Conservation (phyloP, 352 stramenopile genomes). For the Pythium vanterpoolii region DNA sequence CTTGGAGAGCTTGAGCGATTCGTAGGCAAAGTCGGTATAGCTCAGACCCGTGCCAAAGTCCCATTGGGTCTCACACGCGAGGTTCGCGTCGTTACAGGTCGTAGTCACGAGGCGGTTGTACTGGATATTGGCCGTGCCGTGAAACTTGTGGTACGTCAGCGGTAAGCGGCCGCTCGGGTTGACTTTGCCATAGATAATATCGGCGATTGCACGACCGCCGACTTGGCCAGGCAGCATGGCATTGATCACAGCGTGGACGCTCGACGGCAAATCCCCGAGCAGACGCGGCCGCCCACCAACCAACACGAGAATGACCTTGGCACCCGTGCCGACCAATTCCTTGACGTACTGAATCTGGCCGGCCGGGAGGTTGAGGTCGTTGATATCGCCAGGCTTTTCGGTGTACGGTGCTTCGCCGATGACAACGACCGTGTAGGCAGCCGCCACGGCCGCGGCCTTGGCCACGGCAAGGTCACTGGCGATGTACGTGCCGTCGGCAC, state of each 20-base stretch:
- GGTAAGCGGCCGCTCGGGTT: conserved; percentile 80
- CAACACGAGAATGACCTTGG: conserved; percentile 82
- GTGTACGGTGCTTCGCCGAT: conserved; percentile 78
- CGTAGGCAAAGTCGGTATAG: conserved; percentile 61
- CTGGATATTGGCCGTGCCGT: conserved; percentile 53
- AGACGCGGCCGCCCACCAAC: conserved; percentile 77
- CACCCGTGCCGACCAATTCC: conserved; percentile 51
- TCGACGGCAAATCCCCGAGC: conserved; percentile 47
- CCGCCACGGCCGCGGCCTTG: conserved; percentile 40
- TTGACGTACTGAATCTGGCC: conserved; percentile 77
- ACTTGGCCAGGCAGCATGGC: conserved; percentile 74
- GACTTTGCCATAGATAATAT: conserved; percentile 75
- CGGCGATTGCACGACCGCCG: conserved; percentile 78
- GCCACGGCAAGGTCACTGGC: conserved; percentile 43
- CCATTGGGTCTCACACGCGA: conserved; percentile 35
- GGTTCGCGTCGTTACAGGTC: conserved; percentile 20
- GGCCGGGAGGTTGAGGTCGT: conserved; percentile 57
- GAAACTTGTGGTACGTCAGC: conserved; percentile 77
- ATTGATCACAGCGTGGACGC: conserved; percentile 75
- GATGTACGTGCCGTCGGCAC: conserved; percentile 50
- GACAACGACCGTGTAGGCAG: conserved; percentile 68
- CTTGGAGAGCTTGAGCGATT: conserved; percentile 27
- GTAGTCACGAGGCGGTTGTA: conserved; percentile 68
- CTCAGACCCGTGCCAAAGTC: conserved; percentile 58
- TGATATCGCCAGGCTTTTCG: conserved; percentile 86